phyloP scores from a whole-genome alignment of 139 green algal species.

The Pseudopediastrum boryanum region DNA sequence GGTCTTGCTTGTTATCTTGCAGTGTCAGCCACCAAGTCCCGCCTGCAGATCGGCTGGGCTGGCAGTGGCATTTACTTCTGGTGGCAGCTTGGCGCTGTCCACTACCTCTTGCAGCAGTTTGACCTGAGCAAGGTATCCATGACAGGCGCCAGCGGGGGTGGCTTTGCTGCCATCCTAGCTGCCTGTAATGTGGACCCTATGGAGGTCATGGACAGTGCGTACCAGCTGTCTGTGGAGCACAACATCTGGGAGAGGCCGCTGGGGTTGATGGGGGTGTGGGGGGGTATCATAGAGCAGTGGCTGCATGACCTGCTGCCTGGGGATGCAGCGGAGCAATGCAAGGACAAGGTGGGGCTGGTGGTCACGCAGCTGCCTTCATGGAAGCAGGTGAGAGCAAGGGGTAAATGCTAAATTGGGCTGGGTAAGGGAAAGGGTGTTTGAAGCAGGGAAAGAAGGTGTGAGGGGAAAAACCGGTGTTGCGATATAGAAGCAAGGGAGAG shows the following conservation, averaged over 20 bases:
- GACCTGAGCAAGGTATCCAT: slow-evolving; percentile 57
- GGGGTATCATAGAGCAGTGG: slow-evolving; percentile 55
- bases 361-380: slow-evolving; percentile 36
- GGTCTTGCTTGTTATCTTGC: too few relatives aligned
- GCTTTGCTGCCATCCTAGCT: slow-evolving; percentile 52
- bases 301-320: slow-evolving; percentile 55
- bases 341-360: slow-evolving; percentile 24
- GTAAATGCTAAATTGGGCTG: too few relatives aligned
- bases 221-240: slow-evolving; percentile 51
- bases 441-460: too few relatives aligned
- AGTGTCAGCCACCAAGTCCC: slow-evolving; percentile 4
- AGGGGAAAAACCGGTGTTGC: too few relatives aligned
- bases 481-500: too few relatives aligned
- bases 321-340: slow-evolving; percentile 50
- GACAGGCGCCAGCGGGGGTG: slow-evolving; percentile 57
- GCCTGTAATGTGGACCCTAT: slow-evolving; percentile 49
- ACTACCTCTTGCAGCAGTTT: slow-evolving; percentile 60
- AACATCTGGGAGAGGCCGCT: slow-evolving; percentile 60
- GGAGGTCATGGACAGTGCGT: slow-evolving; percentile 46
- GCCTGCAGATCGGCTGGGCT: slow-evolving; percentile 30
- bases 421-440: too few relatives aligned
- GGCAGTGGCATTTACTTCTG: slow-evolving; percentile 44
- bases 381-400: too few relatives aligned
- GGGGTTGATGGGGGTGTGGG: slow-evolving; percentile 51
- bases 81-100: slow-evolving; percentile 55